Percentiles rank a stretch among this genome's conserved stretches.
Evolutionary conservation across 2,329 filamentous ascomycete species (phyloP).

Genomic region (Monosporascus sp.): DNA sequence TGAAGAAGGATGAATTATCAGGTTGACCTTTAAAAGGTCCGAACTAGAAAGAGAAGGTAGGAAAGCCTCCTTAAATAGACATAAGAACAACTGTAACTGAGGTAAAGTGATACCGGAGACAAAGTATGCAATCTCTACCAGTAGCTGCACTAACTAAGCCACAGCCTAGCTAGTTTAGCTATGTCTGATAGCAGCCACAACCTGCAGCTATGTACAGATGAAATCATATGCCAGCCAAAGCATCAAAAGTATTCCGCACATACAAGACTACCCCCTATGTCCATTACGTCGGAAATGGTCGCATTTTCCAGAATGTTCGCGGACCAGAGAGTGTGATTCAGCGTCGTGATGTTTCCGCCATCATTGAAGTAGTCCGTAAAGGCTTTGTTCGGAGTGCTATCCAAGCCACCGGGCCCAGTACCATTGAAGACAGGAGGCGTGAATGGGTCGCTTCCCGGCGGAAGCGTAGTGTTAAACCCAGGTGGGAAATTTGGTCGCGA

Average conservation of each 20-base stretch:
- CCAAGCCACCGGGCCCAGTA: slow-evolving; percentile 3
- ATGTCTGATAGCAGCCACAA: too few species aligned
- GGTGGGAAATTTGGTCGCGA: slow-evolving; percentile 2
- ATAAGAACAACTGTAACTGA: too few species aligned
- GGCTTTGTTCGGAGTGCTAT: slow-evolving; percentile 9
- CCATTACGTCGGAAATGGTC: slow-evolving; percentile 23
- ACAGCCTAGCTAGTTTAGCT: too few species aligned
- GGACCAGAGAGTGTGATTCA: slow-evolving; percentile 24
- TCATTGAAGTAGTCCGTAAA: slow-evolving; percentile 21
- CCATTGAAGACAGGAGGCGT: slow-evolving; percentile 5
- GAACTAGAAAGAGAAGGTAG: too few species aligned
- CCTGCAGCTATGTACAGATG: too few species aligned
- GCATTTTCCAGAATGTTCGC: slow-evolving; percentile 17
- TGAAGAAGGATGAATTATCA: too few species aligned
- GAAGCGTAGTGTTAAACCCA: slow-evolving; percentile 5
- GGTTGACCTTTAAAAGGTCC: too few species aligned
- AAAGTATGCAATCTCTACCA: too few species aligned
- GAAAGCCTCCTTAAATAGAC: too few species aligned
- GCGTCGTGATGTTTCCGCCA: slow-evolving; percentile 17
- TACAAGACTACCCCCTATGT: slow-evolving; percentile 13
- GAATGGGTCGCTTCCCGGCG: slow-evolving; percentile 1
- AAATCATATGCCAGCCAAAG: too few species aligned
- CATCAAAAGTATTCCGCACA: slow-evolving; percentile 16
- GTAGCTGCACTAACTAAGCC: too few species aligned
- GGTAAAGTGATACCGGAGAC: too few species aligned